Evolutionary conservation across 257 asterid species (phyloP).

Genomic region (Nicotiana tomentosiformis): DNA sequence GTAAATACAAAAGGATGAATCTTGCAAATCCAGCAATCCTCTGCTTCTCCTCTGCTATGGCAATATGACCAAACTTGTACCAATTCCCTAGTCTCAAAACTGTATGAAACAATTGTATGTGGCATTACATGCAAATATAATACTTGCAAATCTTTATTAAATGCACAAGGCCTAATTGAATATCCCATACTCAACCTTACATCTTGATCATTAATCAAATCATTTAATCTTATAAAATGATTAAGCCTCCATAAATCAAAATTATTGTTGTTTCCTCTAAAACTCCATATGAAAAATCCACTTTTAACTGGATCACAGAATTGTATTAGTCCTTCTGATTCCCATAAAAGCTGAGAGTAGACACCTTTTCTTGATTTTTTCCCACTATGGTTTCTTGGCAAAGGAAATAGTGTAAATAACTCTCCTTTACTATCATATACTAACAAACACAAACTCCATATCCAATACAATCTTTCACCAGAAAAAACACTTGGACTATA

Average conservation of each 20-base stretch:
- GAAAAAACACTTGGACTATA: background rate
- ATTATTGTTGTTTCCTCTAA: background rate
- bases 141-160: constrained; percentile 21
- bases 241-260: constrained; percentile 6
- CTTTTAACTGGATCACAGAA: background rate
- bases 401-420: constrained; percentile 7
- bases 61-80: constrained; percentile 7
- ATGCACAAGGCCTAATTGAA: constrained; percentile 15
- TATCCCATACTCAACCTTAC: background rate
- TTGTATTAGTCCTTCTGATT: constrained; percentile 18
- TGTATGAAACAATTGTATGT: constrained; percentile 11
- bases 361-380: background rate
- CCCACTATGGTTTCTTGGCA: background rate
- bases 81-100: constrained; percentile 18
- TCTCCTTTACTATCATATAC: background rate
- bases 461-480: constrained; percentile 12
- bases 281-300: constrained; percentile 9
- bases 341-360: constrained; percentile 15
- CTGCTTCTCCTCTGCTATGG: background rate
- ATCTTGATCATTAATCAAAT: background rate
- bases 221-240: background rate
- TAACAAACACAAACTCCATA: constrained; percentile 22
- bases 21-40: background rate
- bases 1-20: constrained; percentile 14
- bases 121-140: constrained; percentile 15